Evolutionary conservation across 257 asterid genomes (phyloP).

Genomic region (Solanum clarkiae): DNA sequence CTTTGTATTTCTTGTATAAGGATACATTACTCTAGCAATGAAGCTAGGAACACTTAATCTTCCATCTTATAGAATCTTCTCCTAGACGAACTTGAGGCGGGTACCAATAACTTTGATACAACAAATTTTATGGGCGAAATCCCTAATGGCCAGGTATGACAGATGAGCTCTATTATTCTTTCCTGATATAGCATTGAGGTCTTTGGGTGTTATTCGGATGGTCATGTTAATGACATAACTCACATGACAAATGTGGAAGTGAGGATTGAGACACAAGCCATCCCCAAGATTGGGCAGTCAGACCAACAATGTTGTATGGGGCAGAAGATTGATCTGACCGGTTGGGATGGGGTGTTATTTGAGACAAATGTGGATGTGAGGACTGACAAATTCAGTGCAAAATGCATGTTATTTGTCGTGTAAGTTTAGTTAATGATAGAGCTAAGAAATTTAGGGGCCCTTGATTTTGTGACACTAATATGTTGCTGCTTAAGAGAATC

Average conservation of each 20-base stretch:
- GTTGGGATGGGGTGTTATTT: no score
- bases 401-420: no score
- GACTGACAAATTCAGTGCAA: no score
- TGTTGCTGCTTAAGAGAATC: neutral
- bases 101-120: constrained; percentile 57
- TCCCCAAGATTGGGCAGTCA: no score
- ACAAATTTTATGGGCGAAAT: constrained; percentile 56
- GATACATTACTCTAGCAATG: constrained; percentile 70
- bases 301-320: no score
- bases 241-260: neutral
- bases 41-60: constrained; percentile 59
- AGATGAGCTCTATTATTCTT: neutral
- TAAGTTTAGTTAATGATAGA: no score
- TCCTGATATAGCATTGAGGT: neutral
- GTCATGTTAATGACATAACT: neutral
- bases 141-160: constrained; percentile 56
- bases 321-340: no score
- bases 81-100: constrained; percentile 75
- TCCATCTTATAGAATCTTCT: constrained; percentile 60
- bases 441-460: no score
- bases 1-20: constrained; percentile 13
- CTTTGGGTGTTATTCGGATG: neutral
- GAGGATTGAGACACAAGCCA: neutral
- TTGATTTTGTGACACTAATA: neutral
- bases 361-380: no score